A percentile compares a stretch with the other conserved stretches of the same genome.
Conservation (phyloP, 2,329 filamentous ascomycete species). For the Diaporthe sp. region DNA sequence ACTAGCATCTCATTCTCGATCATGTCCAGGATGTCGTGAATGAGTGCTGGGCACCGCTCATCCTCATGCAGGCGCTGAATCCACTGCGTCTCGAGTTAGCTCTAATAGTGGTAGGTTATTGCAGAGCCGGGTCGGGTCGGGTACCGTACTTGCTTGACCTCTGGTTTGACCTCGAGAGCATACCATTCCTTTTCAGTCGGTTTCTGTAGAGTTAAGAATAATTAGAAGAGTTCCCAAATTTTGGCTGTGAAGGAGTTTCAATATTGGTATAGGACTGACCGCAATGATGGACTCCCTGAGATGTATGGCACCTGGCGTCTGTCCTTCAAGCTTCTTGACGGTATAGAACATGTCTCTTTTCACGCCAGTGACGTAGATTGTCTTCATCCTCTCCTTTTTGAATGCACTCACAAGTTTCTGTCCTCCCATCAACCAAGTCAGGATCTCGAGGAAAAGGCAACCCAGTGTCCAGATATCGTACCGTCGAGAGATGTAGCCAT, state of each 20-base stretch:
- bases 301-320: background rate
- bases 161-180: background rate
- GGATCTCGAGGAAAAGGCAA: background rate
- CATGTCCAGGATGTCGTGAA: background rate
- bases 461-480: background rate
- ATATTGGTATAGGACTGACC: background rate
- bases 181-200: background rate
- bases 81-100: background rate
- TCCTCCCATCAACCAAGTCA: constrained; percentile 7
- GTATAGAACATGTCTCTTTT: background rate
- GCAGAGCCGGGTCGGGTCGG: background rate
- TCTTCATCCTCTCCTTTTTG: background rate
- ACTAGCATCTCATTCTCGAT: background rate
- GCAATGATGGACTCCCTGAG: background rate
- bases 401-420: background rate
- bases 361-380: background rate
- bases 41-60: background rate
- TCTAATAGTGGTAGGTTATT: background rate
- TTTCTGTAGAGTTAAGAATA: background rate
- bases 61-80: background rate
- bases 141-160: background rate
- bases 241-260: too few species aligned
- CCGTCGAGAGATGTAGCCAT: background rate
- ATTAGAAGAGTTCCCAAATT: too few species aligned
- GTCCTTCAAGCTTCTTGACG: background rate